phyloP scores from a whole-genome alignment of 345 rosid species.

The Eucalyptus leucophloia region DNA sequence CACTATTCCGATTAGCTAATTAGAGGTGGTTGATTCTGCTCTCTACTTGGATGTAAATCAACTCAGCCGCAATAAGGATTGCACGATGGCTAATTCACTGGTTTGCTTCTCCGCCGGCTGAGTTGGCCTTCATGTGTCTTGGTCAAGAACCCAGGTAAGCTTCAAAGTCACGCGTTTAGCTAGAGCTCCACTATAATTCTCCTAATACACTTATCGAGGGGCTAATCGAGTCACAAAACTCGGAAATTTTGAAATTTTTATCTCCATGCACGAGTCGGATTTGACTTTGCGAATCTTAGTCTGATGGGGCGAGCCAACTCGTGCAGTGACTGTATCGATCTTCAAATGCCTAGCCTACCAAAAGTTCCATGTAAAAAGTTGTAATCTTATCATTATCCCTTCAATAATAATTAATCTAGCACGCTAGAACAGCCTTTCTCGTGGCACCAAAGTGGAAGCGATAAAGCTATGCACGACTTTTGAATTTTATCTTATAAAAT shows the following conservation, averaged over 20 bases:
- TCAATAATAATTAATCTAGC: not conserved
- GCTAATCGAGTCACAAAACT: not conserved
- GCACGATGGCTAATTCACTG: not conserved
- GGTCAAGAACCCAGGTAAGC: not conserved
- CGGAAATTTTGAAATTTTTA: not conserved
- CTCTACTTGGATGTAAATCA: not conserved
- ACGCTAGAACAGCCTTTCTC: not conserved
- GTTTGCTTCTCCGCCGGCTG: not conserved
- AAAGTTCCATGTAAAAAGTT: not conserved
- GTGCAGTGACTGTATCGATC: not conserved
- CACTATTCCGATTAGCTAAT: not conserved
- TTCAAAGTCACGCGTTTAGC: not conserved
- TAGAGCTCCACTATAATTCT: not conserved
- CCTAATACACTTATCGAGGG: not conserved
- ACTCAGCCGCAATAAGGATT: not conserved
- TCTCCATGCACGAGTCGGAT: not conserved
- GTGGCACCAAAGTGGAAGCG: not conserved
- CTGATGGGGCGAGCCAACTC: not conserved
- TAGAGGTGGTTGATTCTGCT: not conserved
- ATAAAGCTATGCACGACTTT: not conserved
- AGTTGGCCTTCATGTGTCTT: not conserved
- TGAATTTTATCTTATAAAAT: not conserved
- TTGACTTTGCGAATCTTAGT: not conserved
- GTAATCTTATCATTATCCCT: not conserved
- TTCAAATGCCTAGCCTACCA: not conserved